phyloP scores from a whole-genome alignment of 441 rosid species.

The Dalechampia spathulata region DNA sequence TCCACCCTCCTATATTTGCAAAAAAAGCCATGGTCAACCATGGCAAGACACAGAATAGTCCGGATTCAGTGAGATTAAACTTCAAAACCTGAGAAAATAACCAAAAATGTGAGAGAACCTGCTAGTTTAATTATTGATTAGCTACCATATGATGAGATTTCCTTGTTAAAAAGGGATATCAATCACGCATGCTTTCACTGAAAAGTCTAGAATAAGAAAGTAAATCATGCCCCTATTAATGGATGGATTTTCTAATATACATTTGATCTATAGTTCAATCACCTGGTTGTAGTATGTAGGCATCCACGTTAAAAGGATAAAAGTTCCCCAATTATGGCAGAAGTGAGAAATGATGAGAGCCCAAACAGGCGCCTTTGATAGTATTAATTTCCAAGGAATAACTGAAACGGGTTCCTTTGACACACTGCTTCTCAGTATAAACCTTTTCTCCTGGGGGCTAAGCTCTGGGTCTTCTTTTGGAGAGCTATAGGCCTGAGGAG shows the following conservation, averaged over 20 bases:
- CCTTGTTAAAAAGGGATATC: not conserved
- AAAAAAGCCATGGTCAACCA: slow-evolving; percentile 96
- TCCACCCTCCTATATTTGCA: slow-evolving; percentile 98
- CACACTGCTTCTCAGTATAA: slow-evolving; percentile 55
- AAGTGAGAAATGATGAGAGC: slow-evolving; percentile 94
- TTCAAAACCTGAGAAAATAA: slow-evolving; percentile 67
- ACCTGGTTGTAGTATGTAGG: slow-evolving; percentile 99
- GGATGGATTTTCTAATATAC: not conserved
- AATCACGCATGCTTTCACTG: not conserved
- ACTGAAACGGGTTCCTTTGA: slow-evolving; percentile 76
- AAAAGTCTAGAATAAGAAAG: not conserved
- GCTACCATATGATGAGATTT: not conserved
- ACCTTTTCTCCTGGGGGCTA: slow-evolving; percentile 52
- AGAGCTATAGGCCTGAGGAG: slow-evolving; percentile 75
- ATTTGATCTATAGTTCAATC: slow-evolving; percentile 6
- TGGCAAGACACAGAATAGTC: slow-evolving; percentile 90
- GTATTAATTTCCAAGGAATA: slow-evolving; percentile 91
- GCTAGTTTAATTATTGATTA: not conserved
- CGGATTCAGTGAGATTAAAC: slow-evolving; percentile 98
- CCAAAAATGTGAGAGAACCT: not conserved
- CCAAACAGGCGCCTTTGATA: slow-evolving; percentile 97
- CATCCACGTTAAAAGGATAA: slow-evolving; percentile 97
- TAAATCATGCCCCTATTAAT: not conserved
- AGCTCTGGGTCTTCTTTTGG: slow-evolving; percentile 81
- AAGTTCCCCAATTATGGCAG: slow-evolving; percentile 99